Evolutionary conservation across 352 stramenopile species (phyloP), one percentile per base, ranked within the genome.

Genomic region (Phytophthora chlamydospora): DNA sequence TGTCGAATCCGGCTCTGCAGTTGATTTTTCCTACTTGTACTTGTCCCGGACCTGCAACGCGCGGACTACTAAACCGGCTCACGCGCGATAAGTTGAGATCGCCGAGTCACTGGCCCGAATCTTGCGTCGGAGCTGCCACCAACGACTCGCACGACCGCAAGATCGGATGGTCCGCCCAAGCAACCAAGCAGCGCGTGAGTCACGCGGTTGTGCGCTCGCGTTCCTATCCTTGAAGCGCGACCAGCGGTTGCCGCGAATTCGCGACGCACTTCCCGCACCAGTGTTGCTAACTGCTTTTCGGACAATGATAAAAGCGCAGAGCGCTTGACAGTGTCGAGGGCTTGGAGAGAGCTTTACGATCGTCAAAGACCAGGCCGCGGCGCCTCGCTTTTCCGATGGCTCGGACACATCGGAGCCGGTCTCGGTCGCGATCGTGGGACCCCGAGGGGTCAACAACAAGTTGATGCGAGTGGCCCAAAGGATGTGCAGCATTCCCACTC

Each of bases 311-410:
- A n/a, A n/a, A n/a, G n/a, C n/a, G n/a, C n/a, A n/a, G 50, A 66
- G 54, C 27, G 48, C 33, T 52, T 14, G 32, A 44, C 35, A 33
- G 11, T 57, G 24, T 40, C 24, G 27, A 35, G 40, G 38, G 34
- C 58, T 46, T 21, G 4, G 17, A 34, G 29, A 50, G 42, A 33
- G 33, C 14, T 32, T 50, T 52, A 65, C 33, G 50, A 50, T 57
- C 40, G 62, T 46, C 51, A 62, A 58, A 62, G 49, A 62, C 35
- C 40, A 33, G 48, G 21, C 42, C 39, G 27, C 7, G 13, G 11
- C 44, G 57, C 27, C 57, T 7, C 36, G 62, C 49, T 71, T 71
- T 57, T 71, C 63, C 57, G 49, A 71, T 67, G 57, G n/a, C 57
- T 71, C 61, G 46, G 19, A 32, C 35, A 11, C 54, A 51, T 10